Evolutionary conservation across 257 asterid species (phyloP), one percentile per base, ranked within the genome.

Genomic region (Solanum medicagineum): DNA sequence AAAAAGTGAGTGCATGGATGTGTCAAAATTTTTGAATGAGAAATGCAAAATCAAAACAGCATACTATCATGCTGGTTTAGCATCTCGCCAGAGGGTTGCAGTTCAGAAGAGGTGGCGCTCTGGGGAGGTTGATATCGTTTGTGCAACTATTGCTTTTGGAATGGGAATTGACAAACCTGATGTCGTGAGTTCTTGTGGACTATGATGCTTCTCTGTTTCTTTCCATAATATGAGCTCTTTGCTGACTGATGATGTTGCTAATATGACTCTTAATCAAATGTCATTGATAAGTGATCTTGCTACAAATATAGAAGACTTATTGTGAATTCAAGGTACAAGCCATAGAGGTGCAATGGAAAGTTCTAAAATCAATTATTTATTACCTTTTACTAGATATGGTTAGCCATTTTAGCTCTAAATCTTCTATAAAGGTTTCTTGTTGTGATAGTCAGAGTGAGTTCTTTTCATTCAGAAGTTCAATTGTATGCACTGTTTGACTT

Each of bases 81-180:
- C 97, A 81, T 93, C 98, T 88, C 91, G 93, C 62, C 98, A 94
- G 90, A 97, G 99, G 90, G 89, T 94, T 82, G 86, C 93, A 29
- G 99, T 87, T 86, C 98, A 95, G 89, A 91, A 90, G 92, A 97
- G 90, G 91, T 97, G 99, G 99, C 97, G 90, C 81, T 84, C 87
- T 54, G 99, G 98, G 79, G 98, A 95, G 89, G 94, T 91, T 88
- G 94, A 93, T 40, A 95, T 97, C 56, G 97, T 96, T 81, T 95
- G 99, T 85, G 99, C 99, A 60, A 97, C 99, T 80, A 95, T 97
- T 89, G 99, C 99, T 91, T 97, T 97, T 82, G 99, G 99, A 85
- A 97, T 97, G 99, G 98, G 98, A 88, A 97, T 97, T 49, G 99
- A 97, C 90, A 97, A 97, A 91, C 94, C 99, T 84, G 99, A 97